Evolutionary conservation across 768 basidiomycete genomes (phyloP).

Genomic region (Tulasnella sp.): DNA sequence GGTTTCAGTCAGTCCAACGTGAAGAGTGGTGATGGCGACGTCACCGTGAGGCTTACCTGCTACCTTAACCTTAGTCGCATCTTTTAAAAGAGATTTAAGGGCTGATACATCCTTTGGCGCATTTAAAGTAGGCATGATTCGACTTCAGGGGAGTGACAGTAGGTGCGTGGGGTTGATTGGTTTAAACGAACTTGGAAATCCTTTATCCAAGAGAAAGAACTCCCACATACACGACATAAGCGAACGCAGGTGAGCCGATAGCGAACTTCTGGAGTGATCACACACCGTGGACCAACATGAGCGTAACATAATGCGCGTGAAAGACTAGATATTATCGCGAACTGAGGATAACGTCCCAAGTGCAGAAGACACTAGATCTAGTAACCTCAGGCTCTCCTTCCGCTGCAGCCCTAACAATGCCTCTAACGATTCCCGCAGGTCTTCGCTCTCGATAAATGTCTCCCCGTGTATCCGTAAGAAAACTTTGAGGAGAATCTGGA

Average conservation of each 20-base stretch:
- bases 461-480: constrained; percentile 83
- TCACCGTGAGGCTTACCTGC: constrained; percentile 48
- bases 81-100: constrained; percentile 40
- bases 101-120: constrained; percentile 49
- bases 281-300: neutral
- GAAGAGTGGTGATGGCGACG: neutral
- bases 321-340: constrained; percentile 44
- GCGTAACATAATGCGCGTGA: neutral
- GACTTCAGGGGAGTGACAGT: neutral
- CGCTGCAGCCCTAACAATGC: constrained; percentile 53
- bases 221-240: neutral
- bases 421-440: constrained; percentile 49
- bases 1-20: neutral
- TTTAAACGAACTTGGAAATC: neutral
- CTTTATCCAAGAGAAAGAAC: neutral
- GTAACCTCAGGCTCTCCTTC: constrained; percentile 65
- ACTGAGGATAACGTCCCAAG: constrained; percentile 70
- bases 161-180: neutral
- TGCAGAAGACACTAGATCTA: constrained; percentile 63
- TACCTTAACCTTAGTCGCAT: constrained; percentile 84
- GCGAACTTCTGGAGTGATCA: no score
- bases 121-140: constrained; percentile 25
- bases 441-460: constrained; percentile 47
- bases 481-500: constrained; percentile 76
- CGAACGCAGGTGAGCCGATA: no score